Base-by-base conservation (phyloP, 148 eudicot genomes). In the Cornus kousa region DNA sequence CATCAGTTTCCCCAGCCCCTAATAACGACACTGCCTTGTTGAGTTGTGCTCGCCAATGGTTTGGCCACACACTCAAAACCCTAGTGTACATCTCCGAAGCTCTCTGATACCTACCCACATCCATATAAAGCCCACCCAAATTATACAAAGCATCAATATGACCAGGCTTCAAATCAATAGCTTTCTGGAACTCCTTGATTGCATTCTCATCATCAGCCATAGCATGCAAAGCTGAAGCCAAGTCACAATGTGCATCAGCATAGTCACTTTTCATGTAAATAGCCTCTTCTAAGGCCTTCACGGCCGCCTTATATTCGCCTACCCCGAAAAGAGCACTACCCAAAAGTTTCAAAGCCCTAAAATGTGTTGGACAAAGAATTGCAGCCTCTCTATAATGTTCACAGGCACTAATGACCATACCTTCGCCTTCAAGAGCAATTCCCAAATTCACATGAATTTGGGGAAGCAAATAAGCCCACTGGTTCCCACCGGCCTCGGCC, bases 31-130 rank as follows among this genome's bases (percentile, higher is more conserved):
- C 98, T 9, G 98, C 98, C 85, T 90, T 96, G 77, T 96, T 96
- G 17, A 96, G 90, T 80, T 96, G 99, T 2, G 97, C 99, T 57
- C 95, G 83, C 99, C 99, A 96, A 73, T 96, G 99, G 70, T 91
- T 93, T 0, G 97, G 99, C 90, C 97, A 90, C 71, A 96, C 87
- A 9, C 89, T 89, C 78, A 96, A 85, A 81, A 96, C 99, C 87
- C 99, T 84, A 73, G 99, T 89, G 67, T 96, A 96, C 99, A 96
- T 94, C 88, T 96, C 99, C 0, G 99, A 92, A 71, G 99, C 99
- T 79, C 99, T 88, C 72, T 96, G 99, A 79, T 93, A 96, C 87
- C 99, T 85, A 32, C 99, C 98, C 90, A 93, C 92, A 83, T 97
- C 98, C 99, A 97, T 94, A 86, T 92, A 94, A 66, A 97, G 85